Base-by-base conservation (phyloP, 2,329 filamentous ascomycete species). In the Neonectria coccinea region DNA sequence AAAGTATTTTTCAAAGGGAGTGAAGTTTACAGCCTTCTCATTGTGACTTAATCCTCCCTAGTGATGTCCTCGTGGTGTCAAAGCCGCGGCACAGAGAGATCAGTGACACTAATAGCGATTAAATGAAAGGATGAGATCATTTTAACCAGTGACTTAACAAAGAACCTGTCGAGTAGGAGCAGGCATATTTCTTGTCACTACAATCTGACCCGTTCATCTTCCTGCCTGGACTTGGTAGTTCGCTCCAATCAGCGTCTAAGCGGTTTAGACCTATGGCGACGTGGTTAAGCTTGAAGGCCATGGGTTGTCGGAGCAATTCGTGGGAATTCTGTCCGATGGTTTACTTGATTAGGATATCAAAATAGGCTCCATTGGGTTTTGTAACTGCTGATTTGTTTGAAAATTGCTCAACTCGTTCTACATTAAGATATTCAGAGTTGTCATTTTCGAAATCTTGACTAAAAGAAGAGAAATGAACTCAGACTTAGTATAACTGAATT, bases 241-340 rank as follows among this genome's bases (percentile, higher is more conserved):
- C 36, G 16, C 7, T 39, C 36, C 6, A 39, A n/a, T 7, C 12
- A 8, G 2, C 2, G 16, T 16, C 14, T 16, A 4, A 3, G 36
- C 8, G 36, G 36, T 16, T 39, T 16, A 7, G 36, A 39, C 6
- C 36, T n/a, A 8, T n/a, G 16, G 14, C 6, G 16, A 39, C 14
- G 36, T 39, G 36, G 36, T n/a, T 39, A 16, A 39, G 14, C 14
- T n/a, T 39, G 4, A 39, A 1, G 14, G 1, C 6, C 7, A 39
- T 5, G 4, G 6, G 36, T 39, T n/a, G 6, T n/a, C 3, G 6
- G 36, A 8, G 36, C 14, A 12, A 8, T n/a, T 16, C 14, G 14
- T 39, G 36, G 5, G 14, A 16, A 2, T 5, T 4, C 16, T n/a
- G 7, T n/a, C 14, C 7, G 3, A 3, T 1, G 1, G 6, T 4